phyloP scores from a whole-genome alignment of 352 stramenopile genomes.

The Globisporangium echinulatum region DNA sequence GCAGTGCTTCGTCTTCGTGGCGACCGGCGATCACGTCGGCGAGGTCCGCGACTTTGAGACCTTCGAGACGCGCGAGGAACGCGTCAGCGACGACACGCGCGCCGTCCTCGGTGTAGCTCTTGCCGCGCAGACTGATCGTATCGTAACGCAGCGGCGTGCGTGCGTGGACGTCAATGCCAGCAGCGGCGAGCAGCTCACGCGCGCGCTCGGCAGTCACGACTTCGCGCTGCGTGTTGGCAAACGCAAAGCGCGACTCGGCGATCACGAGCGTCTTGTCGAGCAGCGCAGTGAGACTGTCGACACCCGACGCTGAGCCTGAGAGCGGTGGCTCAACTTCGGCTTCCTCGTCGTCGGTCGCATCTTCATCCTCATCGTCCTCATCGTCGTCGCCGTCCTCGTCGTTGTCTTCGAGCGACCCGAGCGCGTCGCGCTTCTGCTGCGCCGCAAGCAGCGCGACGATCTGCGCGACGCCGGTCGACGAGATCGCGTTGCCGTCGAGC shows the following conservation, averaged over 20 bases:
- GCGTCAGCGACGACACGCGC: constrained; percentile 44
- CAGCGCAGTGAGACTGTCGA: constrained; percentile 39
- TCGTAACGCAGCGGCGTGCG: constrained; percentile 38
- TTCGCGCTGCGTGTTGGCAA: constrained; percentile 53
- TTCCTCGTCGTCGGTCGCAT: constrained; percentile 25
- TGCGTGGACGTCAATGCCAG: constrained; percentile 29
- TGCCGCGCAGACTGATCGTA: constrained; percentile 59
- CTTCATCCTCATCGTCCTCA: constrained; percentile 43
- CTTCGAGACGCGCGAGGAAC: constrained; percentile 42
- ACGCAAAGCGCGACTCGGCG: constrained; percentile 35
- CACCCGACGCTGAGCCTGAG: constrained; percentile 9
- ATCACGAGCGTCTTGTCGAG: constrained; percentile 43
- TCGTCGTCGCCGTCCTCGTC: constrained; percentile 75
- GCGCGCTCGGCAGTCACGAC: constrained; percentile 62
- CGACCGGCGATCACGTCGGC: constrained; percentile 90
- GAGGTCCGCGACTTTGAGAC: constrained; percentile 72
- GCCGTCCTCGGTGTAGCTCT: constrained; percentile 72
- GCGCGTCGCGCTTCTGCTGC: constrained; percentile 44
- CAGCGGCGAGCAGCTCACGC: constrained; percentile 32
- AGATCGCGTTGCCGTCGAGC: constrained; percentile 83
- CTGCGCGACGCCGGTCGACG: constrained; percentile 42
- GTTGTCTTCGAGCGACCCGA: constrained; percentile 79
- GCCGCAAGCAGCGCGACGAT: constrained; percentile 44
- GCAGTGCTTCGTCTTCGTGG: constrained; percentile 85
- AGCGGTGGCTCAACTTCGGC: constrained; percentile 26